Percentiles rank a stretch among this genome's conserved stretches.
These are phyloP conservation scores for Lachancea sp. DNA, from an alignment of 805 yeast genomes.

Conservation along the genomic window DNA sequence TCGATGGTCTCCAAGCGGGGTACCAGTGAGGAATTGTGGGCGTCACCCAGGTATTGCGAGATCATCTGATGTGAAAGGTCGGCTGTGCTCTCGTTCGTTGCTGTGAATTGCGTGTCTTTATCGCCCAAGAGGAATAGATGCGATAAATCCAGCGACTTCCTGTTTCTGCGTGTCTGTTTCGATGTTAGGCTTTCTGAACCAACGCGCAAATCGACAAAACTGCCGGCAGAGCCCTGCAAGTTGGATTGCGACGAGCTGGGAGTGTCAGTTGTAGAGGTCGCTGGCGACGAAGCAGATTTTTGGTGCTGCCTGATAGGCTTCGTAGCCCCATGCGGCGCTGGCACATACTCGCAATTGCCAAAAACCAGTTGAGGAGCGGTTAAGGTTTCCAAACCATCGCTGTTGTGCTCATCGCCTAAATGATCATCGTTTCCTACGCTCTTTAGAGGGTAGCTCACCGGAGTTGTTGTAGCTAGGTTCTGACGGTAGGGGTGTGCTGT, in stretches of 20 bases:
- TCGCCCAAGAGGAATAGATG: constrained; percentile 35
- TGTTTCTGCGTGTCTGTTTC: constrained; percentile 17
- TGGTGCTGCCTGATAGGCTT: not conserved
- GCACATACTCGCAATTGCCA: not conserved
- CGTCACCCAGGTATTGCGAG: constrained; percentile 48
- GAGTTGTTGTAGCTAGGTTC: constrained; percentile 6
- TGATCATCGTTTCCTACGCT: constrained; percentile 12
- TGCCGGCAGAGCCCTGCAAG: constrained; percentile 2
- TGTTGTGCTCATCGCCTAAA: not conserved
- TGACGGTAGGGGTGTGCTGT: constrained; percentile 9
- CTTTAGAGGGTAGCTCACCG: not conserved
- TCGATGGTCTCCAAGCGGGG: constrained; percentile 82
- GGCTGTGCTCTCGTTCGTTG: constrained; percentile 38
- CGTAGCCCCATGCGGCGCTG: not conserved
- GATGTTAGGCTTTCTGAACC: not conserved
- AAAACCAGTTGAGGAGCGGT: too few relatives aligned
- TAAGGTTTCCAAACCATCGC: not conserved
- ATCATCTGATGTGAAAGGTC: constrained; percentile 49
- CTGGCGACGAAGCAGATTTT: constrained; percentile 5
- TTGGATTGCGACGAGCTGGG: constrained; percentile 7
- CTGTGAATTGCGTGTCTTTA: constrained; percentile 32
- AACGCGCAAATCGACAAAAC: not conserved
- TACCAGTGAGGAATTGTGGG: constrained; percentile 43
- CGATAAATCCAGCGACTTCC: constrained; percentile 38
- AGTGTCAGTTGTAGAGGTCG: constrained; percentile 1